Conservation (phyloP, 140 eudicot genomes). For the Ambrosia hybrid region DNA sequence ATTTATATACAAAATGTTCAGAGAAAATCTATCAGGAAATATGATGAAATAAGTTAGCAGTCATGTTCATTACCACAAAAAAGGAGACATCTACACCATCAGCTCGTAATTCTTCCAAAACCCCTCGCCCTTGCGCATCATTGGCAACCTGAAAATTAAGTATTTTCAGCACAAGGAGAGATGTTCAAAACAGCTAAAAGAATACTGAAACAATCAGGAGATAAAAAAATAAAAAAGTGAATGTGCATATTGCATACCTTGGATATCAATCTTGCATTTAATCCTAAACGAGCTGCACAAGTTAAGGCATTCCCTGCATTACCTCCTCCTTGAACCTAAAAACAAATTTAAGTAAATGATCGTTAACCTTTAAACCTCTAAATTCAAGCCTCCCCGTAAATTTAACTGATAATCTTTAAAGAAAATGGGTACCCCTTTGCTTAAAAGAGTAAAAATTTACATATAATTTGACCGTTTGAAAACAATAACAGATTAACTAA, state of each 20-base stretch:
- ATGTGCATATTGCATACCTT: slow-evolving; percentile 49
- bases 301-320: slow-evolving; percentile 93
- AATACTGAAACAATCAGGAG: neutral
- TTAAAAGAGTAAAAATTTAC: slow-evolving; percentile 3
- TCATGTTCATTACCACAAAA: slow-evolving; percentile 52
- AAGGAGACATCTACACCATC: slow-evolving; percentile 87
- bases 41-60: slow-evolving; percentile 3
- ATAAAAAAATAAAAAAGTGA: neutral
- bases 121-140: slow-evolving; percentile 83
- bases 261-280: slow-evolving; percentile 72
- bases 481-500: neutral
- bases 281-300: slow-evolving; percentile 92
- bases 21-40: neutral
- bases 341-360: slow-evolving; percentile 16
- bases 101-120: slow-evolving; percentile 74
- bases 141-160: slow-evolving; percentile 65
- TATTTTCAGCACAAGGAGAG: slow-evolving; percentile 4
- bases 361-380: slow-evolving; percentile 9
- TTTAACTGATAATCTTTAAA: neutral
- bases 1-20: neutral
- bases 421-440: slow-evolving; percentile 1
- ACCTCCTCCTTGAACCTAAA: slow-evolving; percentile 94
- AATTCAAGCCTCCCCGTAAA: neutral
- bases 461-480: neutral
- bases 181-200: neutral